These are phyloP conservation scores for Rhizophagus sp. DNA, from an alignment of 192 early-diverging fungal species.

Conservation along the genomic window DNA sequence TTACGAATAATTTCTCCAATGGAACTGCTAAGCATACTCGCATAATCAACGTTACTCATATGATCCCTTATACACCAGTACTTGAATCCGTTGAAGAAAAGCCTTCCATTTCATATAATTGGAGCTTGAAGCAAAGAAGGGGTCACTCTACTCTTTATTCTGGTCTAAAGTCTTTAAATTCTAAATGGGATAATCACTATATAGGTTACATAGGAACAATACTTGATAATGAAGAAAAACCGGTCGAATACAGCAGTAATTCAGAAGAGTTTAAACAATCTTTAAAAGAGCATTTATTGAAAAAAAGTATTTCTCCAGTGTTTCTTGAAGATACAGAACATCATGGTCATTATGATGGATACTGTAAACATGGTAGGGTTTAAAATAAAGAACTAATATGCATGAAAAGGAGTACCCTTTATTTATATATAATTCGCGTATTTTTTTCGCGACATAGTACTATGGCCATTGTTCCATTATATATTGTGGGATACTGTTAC, in stretches of 20 bases:
- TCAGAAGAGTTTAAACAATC: conserved; percentile 51
- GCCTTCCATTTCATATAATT: conserved; percentile 33
- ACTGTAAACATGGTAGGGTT: conserved; percentile 83
- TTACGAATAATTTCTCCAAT: neutral
- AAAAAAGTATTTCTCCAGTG: conserved; percentile 72
- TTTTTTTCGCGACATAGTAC: conserved; percentile 49
- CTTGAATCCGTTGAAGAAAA: neutral
- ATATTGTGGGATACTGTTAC: conserved; percentile 80
- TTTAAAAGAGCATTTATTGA: conserved; percentile 54
- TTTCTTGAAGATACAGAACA: conserved; percentile 73
- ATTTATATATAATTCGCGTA: neutral
- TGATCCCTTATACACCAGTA: conserved; percentile 47
- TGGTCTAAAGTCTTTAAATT: conserved; percentile 69
- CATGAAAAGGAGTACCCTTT: neutral
- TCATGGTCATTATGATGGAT: conserved; percentile 92
- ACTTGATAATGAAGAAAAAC: conserved; percentile 53
- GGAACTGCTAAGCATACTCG: conserved; percentile 15
- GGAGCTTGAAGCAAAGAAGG: conserved; percentile 57
- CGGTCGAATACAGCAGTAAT: conserved; percentile 30
- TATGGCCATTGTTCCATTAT: conserved; percentile 97
- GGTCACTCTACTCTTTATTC: conserved; percentile 92
- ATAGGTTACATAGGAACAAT: conserved; percentile 76
- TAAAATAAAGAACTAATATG: neutral
- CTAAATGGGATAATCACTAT: conserved; percentile 61
- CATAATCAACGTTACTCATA: conserved; percentile 58